phyloP scores from a whole-genome alignment of 2,329 filamentous ascomycete genomes.

The Alternaria gaisen region DNA sequence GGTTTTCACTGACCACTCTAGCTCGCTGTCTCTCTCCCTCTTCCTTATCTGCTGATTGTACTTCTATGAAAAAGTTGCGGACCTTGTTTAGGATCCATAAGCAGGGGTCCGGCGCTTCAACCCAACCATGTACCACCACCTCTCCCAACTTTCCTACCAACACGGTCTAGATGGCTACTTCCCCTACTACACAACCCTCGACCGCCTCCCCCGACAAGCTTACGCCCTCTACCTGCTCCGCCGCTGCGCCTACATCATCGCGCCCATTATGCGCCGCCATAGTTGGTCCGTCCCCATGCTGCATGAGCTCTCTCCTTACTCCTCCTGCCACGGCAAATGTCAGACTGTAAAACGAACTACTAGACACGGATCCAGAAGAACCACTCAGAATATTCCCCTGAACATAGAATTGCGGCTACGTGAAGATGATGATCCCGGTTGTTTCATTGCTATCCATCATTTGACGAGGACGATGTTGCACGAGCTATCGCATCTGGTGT shows the following conservation, averaged over 20 bases:
- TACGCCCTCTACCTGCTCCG: slow-evolving; percentile 2
- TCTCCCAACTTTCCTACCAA: not conserved
- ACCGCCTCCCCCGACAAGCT: not conserved
- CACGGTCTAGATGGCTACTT: not conserved
- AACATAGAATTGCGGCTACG: slow-evolving; percentile 1
- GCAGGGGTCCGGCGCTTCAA: not conserved
- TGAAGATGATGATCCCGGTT: not conserved
- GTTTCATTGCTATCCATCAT: not conserved
- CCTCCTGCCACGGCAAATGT: slow-evolving; percentile 1
- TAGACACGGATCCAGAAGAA: not conserved
- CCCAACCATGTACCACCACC: slow-evolving; percentile 2
- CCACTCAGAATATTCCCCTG: not conserved
- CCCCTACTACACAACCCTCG: not conserved
- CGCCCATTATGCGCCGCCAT: slow-evolving; percentile 6
- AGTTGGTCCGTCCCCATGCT: slow-evolving; percentile 11
- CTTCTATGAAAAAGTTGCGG: not conserved
- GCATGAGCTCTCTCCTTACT: not conserved
- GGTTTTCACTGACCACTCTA: not conserved
- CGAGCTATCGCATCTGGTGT: slow-evolving; percentile 12
- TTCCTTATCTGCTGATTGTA: not conserved
- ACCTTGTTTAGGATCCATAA: not conserved
- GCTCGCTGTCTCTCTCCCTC: not conserved
- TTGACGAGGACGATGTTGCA: slow-evolving; percentile 8
- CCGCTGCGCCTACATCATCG: slow-evolving; percentile 9
- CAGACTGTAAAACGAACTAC: not conserved